Base-by-base conservation (phyloP, 2,329 filamentous ascomycete species). In the Botrytis pseudocinerea region DNA sequence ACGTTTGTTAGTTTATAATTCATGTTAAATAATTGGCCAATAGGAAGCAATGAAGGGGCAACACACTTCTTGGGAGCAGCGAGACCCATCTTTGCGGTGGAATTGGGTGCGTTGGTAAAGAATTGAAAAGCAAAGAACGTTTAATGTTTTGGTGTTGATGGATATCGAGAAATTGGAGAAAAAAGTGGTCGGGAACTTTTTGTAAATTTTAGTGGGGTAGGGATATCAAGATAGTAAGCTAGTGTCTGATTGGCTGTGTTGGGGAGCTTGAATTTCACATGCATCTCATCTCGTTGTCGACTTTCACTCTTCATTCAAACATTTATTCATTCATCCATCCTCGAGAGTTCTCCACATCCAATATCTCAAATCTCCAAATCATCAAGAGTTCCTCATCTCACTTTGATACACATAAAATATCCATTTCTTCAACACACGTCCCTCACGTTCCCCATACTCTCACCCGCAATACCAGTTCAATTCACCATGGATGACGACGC, bases 31-130 rank as follows among this genome's bases (percentile, higher is more conserved):
- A 72, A 32, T 38, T n/a, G 20, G 18, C 51, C 22, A 9, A 73
- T 69, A 60, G 40, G 82, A 84, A 69, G 7, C 76, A 10, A 35
- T 40, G 18, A 70, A 32, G 32, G 22, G 2, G 10, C 25, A 35
- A 76, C 83, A 81, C 85, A 92, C 91, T 90, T 92, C 81, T 90
- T 90, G 73, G 88, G 87, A 64, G 84, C 91, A 76, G 90, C 87
- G 81, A 93, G 88, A 83, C 91, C 91, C 91, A 93, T 93, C 54
- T 74, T 77, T 73, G 71, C 62, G 42, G 44, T 62, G 25, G 18
- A 28, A 48, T 61, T 25, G 38, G 42, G 51, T 42, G 32, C 62
- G 14, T n/a, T 51, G 22, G 32, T 46, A 22, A 35, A 46, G 28
- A 38, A 44, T 57, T 59, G 22, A 51, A 40, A 60, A 48, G 9